Percentiles rank a stretch among this genome's conserved stretches.
phyloP scores from a whole-genome alignment of 2,329 filamentous ascomycete genomes.

The Graphilbum ipis-grandicollis region DNA sequence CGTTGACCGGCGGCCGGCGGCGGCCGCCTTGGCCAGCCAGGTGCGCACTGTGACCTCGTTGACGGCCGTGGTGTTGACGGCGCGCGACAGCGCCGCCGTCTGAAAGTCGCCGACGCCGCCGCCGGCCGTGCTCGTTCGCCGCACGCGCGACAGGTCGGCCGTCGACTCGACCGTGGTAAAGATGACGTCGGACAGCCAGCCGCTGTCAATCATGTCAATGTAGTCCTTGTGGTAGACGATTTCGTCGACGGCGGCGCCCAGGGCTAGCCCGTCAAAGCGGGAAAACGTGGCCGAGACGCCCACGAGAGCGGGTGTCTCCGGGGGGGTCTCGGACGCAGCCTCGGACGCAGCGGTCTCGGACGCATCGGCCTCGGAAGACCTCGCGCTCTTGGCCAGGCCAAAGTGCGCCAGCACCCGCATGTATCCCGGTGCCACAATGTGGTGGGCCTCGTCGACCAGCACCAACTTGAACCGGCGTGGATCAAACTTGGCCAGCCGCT shows the following conservation, averaged over 20 bases:
- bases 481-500: conserved; percentile 69
- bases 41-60: conserved; percentile 76
- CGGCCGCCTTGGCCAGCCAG: conserved; percentile 60
- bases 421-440: conserved; percentile 78
- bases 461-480: conserved; percentile 70
- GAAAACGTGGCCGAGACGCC: conserved; percentile 69
- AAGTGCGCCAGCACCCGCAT: conserved; percentile 64
- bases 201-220: conserved; percentile 57
- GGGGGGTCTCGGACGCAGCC: no score
- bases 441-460: conserved; percentile 90
- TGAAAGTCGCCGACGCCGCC: conserved; percentile 63
- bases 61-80: conserved; percentile 63
- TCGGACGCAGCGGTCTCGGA: no score
- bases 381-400: conserved; percentile 33
- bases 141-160: conserved; percentile 59
- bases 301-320: conserved; percentile 48
- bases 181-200: conserved; percentile 80
- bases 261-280: conserved; percentile 63
- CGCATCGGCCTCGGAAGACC: no score
- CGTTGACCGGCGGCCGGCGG: conserved; percentile 47
- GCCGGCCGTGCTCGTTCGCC: conserved; percentile 25
- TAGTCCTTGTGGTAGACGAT: conserved; percentile 84
- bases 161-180: conserved; percentile 85
- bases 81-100: conserved; percentile 55
- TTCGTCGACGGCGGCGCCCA: conserved; percentile 78